Evolutionary conservation across 1,284 basidiomycete species (phyloP).

Genomic region (Microstroma glucosiphilum): DNA sequence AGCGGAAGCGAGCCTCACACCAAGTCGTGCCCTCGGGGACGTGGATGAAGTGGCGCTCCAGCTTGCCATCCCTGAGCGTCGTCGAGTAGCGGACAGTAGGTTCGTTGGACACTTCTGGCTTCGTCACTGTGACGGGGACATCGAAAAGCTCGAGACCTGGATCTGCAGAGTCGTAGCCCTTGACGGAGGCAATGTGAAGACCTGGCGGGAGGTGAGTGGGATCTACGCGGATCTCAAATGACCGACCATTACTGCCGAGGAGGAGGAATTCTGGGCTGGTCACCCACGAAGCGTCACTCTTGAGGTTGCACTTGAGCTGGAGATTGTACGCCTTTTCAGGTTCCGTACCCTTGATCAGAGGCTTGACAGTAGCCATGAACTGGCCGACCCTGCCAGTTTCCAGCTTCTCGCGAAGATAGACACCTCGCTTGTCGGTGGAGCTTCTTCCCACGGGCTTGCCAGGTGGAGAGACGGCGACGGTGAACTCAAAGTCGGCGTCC

Average conservation of each 20-base stretch:
- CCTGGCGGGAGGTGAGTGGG: constrained; percentile 42
- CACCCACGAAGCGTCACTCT: constrained; percentile 44
- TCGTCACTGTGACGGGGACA: constrained; percentile 50
- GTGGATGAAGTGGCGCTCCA: constrained; percentile 45
- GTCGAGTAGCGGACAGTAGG: constrained; percentile 34
- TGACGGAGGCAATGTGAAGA: constrained; percentile 45
- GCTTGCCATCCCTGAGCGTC: constrained; percentile 38
- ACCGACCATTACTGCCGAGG: constrained; percentile 48
- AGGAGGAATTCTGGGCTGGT: constrained; percentile 42
- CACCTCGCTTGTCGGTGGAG: constrained; percentile 36
- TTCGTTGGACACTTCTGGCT: constrained; percentile 34
- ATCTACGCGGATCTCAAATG: constrained; percentile 50
- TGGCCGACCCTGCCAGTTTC: constrained; percentile 43
- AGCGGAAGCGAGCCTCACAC: constrained; percentile 47
- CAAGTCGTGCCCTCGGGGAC: constrained; percentile 51
- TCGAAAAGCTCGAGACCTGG: constrained; percentile 44
- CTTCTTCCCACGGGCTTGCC: constrained; percentile 36
- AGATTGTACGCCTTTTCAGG: constrained; percentile 45
- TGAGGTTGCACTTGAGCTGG: constrained; percentile 41
- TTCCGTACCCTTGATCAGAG: constrained; percentile 41
- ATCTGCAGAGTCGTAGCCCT: constrained; percentile 41
- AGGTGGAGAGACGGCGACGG: constrained; percentile 41
- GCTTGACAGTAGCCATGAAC: constrained; percentile 41
- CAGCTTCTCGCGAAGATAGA: constrained; percentile 48
- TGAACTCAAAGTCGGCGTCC: constrained; percentile 48